A percentile compares a stretch with the other conserved stretches of the same genome.
Conservation (phyloP, 441 rosid genomes). For the Pelargonium cotyledonis region DNA sequence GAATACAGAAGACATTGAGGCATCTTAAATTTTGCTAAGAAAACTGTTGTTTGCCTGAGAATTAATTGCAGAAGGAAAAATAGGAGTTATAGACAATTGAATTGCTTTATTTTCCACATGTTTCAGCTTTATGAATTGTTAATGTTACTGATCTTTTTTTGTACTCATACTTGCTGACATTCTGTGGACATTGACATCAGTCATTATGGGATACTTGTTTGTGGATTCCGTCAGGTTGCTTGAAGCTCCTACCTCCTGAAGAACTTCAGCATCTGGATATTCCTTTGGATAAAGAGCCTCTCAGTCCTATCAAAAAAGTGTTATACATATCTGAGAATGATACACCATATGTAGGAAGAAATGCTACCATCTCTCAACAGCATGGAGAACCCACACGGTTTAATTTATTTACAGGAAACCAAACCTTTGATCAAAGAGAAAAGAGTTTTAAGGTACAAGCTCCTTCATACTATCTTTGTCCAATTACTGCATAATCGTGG, state of each 20-base stretch:
- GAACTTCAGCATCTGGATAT: conserved; percentile 67
- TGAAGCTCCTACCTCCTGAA: conserved; percentile 68
- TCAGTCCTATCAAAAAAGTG: conserved; percentile 49
- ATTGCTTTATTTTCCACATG: background rate
- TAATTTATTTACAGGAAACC: conserved; percentile 79
- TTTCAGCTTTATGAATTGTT: background rate
- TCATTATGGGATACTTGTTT: conserved; percentile 10
- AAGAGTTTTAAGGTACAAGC: conserved; percentile 63
- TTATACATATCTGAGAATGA: conserved; percentile 44
- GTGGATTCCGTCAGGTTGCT: conserved; percentile 53
- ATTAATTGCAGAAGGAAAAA: background rate
- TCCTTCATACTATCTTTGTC: background rate
- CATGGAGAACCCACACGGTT: conserved; percentile 44
- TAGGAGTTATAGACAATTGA: background rate
- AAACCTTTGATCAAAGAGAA: conserved; percentile 71
- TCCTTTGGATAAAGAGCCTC: conserved; percentile 34
- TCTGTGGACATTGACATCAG: background rate
- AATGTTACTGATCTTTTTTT: background rate
- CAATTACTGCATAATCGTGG: background rate
- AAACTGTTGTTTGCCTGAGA: background rate
- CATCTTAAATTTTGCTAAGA: background rate
- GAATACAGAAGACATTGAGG: background rate
- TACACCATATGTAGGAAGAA: conserved; percentile 19
- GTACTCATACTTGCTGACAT: background rate
- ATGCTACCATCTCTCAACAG: conserved; percentile 24